These are phyloP conservation scores for Graphilbum sp. DNA, from an alignment of 2,329 filamentous ascomycete species.

Conservation along the genomic window DNA sequence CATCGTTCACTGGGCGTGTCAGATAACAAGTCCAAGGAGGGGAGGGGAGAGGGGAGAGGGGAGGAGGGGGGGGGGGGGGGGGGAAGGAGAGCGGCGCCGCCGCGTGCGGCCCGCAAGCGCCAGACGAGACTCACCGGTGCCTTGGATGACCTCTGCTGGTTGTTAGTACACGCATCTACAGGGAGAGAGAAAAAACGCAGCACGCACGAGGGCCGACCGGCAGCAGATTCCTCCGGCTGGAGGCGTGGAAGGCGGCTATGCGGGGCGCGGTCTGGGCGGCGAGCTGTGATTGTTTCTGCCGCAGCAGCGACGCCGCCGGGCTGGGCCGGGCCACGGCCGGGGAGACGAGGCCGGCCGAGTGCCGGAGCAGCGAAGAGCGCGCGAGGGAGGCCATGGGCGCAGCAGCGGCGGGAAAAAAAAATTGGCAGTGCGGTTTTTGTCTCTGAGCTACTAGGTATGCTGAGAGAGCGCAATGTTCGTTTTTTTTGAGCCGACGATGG, in stretches of 20 bases:
- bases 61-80: background rate
- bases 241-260: conserved; percentile 75
- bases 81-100: background rate
- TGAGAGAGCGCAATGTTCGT: no score
- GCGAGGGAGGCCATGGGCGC: conserved; percentile 44
- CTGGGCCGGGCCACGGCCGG: conserved; percentile 1
- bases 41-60: background rate
- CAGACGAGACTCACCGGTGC: conserved; percentile 42
- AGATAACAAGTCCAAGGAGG: background rate
- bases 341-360: conserved; percentile 12
- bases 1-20: conserved; percentile 57
- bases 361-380: conserved; percentile 38
- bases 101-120: background rate
- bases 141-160: conserved; percentile 50
- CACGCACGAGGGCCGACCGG: conserved; percentile 72
- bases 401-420: no score
- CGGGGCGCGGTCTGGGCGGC: conserved; percentile 28
- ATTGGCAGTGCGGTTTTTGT: no score
- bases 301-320: conserved; percentile 10
- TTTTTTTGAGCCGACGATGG: no score
- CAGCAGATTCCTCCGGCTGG: conserved; percentile 57
- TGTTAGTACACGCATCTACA: conserved; percentile 1
- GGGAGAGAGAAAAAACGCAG: background rate
- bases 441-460: no score
- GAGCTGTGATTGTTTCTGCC: conserved; percentile 13